Percentiles rank a stretch among this genome's conserved stretches.
These are phyloP conservation scores for Cystobasidiaceae sp. DNA, from an alignment of 1,284 basidiomycete genomes.

Conservation along the genomic window DNA sequence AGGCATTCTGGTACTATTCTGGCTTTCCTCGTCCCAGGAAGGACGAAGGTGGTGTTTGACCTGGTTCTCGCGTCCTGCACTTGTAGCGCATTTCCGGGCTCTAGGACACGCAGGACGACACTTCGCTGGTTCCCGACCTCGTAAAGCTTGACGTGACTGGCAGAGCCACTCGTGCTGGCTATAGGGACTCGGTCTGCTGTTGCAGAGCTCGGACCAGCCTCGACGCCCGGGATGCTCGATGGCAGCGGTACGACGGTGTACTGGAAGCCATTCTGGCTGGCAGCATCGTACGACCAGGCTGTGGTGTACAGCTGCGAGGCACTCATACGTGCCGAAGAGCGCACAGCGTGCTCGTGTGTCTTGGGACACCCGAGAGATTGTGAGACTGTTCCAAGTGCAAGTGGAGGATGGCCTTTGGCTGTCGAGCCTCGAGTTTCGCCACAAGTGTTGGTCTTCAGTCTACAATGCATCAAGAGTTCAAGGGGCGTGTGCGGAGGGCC, in stretches of 20 bases:
- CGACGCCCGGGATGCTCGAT: background rate
- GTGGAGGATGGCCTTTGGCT: no score
- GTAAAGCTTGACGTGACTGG: conserved; percentile 1
- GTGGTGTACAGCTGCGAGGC: background rate
- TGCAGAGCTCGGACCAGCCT: background rate
- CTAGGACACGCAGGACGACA: conserved; percentile 2
- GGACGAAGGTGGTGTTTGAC: background rate
- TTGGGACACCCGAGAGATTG: no score
- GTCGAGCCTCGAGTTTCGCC: no score
- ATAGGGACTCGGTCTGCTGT: background rate
- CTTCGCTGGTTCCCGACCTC: background rate
- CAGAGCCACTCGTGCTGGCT: background rate
- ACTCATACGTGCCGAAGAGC: no score
- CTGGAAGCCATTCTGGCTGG: background rate
- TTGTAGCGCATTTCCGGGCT: conserved; percentile 1
- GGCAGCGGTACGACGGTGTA: background rate
- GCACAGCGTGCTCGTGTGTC: no score
- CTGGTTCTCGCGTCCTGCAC: background rate
- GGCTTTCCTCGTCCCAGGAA: background rate
- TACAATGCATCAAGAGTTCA: no score
- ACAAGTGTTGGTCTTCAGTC: no score
- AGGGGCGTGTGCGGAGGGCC: no score
- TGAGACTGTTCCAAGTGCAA: no score
- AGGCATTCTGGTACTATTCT: conserved; percentile 11
- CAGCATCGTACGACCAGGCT: conserved; percentile 11